Percentiles rank a stretch among this genome's conserved stretches.
Evolutionary conservation across 768 basidiomycete species (phyloP).

Genomic region (Galerina marginata): DNA sequence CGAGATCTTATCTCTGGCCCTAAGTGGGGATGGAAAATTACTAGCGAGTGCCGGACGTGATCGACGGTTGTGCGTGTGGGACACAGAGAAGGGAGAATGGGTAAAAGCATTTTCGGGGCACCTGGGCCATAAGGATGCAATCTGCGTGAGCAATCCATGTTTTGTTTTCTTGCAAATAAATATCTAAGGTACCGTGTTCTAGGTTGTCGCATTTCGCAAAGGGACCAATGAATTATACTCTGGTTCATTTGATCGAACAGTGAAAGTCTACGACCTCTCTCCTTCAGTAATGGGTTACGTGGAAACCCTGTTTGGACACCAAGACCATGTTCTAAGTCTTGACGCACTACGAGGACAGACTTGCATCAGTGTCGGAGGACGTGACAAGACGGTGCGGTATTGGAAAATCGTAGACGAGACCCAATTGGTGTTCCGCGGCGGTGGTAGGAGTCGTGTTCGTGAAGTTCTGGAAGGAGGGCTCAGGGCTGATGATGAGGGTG

Average conservation of each 20-base stretch:
- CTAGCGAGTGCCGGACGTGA: conserved; percentile 91
- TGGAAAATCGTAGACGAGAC: conserved; percentile 98
- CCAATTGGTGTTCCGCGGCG: conserved; percentile 95
- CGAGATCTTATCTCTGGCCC: conserved; percentile 81
- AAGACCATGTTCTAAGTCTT: conserved; percentile 80
- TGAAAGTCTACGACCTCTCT: conserved; percentile 82
- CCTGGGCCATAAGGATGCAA: conserved; percentile 59
- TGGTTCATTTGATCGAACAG: conserved; percentile 83
- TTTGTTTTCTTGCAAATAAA: background rate
- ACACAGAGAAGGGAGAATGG: conserved; percentile 77
- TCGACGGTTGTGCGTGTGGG: conserved; percentile 84
- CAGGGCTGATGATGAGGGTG: conserved; percentile 62
- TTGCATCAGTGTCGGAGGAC: conserved; percentile 84
- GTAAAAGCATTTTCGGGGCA: conserved; percentile 82
- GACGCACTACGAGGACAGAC: conserved; percentile 85
- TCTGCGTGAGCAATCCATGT: conserved; percentile 35
- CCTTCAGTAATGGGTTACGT: conserved; percentile 87
- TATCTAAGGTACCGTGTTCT: conserved; percentile 1
- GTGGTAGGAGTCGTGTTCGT: conserved; percentile 80
- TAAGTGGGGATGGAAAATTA: conserved; percentile 84
- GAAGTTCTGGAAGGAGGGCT: conserved; percentile 83
- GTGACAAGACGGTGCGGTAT: conserved; percentile 90
- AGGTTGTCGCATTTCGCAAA: conserved; percentile 81
- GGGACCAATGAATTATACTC: conserved; percentile 77
- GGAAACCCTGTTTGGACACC: conserved; percentile 97